Base-by-base conservation (phyloP, 768 basidiomycete species). In the Termitomyces sp. region DNA sequence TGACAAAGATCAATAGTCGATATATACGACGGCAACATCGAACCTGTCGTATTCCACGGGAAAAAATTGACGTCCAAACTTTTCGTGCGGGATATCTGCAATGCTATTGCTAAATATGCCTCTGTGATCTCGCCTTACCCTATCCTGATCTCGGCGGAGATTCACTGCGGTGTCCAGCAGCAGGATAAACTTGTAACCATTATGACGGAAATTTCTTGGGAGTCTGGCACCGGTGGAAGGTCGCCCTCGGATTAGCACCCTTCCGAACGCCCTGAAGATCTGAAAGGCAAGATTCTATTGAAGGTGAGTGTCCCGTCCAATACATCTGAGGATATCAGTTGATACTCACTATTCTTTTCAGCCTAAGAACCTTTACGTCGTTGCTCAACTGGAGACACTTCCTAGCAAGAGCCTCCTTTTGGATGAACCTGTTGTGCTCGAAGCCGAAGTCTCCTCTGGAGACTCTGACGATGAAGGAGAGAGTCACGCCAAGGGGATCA, bases 81-180 rank as follows among this genome's bases (percentile, higher is more conserved):
- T 3, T 73, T 90, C 0, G 77, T 90, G 3, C 83, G 91, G 5
- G 90, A 91, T 48, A 82, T 93, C 43, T 91, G 92, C 65, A 73
- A 80, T 39, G 94, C 94, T 1, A 89, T 98, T 64, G 76, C 77
- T 18, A 90, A 89, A 70, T 98, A 98, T 65, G 94, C 88, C 0
- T 98, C 97, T 64, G 83, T 89, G 39, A 81, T 89, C 0, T 95
- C 92, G 1, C 91, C 91, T 0, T 97, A 94, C 64, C 95, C 95
- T 1, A 76, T 98, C 65, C 84, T 98, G 64, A 88, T 98, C 52
- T 95, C 93, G 2, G 91, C 94, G 12, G 95, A 98, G 72, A 81
- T 95, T 1, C 94, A 96, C 64, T 96, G 93, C 67, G 75, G 81
- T 0, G 54, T 92, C 16, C 70, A 76, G 25, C 91, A 94, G 66